Percentiles rank a stretch among this genome's conserved stretches.
Conservation (phyloP, 1,284 basidiomycete species). For the Lignosus rhinocerotis region DNA sequence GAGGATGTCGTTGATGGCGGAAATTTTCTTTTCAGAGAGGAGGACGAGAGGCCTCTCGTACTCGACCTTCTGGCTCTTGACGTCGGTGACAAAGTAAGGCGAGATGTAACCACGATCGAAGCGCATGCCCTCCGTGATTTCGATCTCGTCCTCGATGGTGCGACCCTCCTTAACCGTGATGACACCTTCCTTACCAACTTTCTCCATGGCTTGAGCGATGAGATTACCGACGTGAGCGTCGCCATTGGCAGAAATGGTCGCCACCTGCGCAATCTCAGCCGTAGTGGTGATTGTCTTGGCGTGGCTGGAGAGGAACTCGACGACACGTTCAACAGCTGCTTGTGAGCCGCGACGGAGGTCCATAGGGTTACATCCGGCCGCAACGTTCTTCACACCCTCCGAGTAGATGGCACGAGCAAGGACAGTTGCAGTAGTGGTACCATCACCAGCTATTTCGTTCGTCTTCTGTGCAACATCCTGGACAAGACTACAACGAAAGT, state of each 20-base stretch:
- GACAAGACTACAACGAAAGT: slow-evolving; percentile 61
- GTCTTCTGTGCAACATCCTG: slow-evolving; percentile 97
- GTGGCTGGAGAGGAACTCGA: slow-evolving; percentile 88
- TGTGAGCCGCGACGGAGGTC: slow-evolving; percentile 96
- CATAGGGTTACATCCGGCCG: slow-evolving; percentile 99
- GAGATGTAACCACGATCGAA: slow-evolving; percentile 99
- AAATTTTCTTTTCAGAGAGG: slow-evolving; percentile 98
- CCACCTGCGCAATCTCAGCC: slow-evolving; percentile 97
- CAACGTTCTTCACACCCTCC: slow-evolving; percentile 70
- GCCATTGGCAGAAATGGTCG: slow-evolving; percentile 98
- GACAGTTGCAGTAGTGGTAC: too few species aligned
- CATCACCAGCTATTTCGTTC: slow-evolving; percentile 91
- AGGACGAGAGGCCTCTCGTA: slow-evolving; percentile 96
- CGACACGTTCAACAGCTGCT: slow-evolving; percentile 94
- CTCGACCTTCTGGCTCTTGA: slow-evolving; percentile 96
- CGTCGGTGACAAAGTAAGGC: slow-evolving; percentile 98
- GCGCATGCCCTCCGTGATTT: slow-evolving; percentile 99
- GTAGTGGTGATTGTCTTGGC: slow-evolving; percentile 96
- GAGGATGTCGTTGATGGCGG: slow-evolving; percentile 91
- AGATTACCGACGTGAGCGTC: slow-evolving; percentile 93
- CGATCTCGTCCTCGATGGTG: slow-evolving; percentile 98
- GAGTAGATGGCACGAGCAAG: slow-evolving; percentile 69
- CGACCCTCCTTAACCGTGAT: slow-evolving; percentile 99
- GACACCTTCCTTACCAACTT: slow-evolving; percentile 99
- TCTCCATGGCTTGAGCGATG: slow-evolving; percentile 99